These are phyloP conservation scores for Stromatinia cepivora DNA, from an alignment of 2,329 filamentous ascomycete genomes.

Conservation along the genomic window DNA sequence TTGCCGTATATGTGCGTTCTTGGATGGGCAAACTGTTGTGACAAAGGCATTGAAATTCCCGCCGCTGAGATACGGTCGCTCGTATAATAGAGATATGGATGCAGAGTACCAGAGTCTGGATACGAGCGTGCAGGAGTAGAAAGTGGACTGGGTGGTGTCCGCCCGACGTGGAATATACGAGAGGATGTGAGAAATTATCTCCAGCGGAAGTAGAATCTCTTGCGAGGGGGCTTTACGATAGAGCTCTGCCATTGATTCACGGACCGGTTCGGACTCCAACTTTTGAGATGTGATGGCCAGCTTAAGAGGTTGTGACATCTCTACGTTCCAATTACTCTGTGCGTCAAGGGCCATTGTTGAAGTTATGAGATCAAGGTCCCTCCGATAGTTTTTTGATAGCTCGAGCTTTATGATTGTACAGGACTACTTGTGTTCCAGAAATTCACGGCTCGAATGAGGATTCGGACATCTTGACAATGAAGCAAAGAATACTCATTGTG, in stretches of 20 bases:
- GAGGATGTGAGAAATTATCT: slow-evolving; percentile 40
- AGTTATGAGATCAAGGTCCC: not conserved
- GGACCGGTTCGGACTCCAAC: not conserved
- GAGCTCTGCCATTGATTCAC: not conserved
- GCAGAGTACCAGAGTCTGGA: slow-evolving; percentile 40
- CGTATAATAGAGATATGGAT: slow-evolving; percentile 36
- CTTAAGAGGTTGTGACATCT: slow-evolving; percentile 37
- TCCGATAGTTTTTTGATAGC: not conserved
- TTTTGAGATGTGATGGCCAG: slow-evolving; percentile 20
- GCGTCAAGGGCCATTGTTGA: slow-evolving; percentile 37
- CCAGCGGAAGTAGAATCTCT: slow-evolving; percentile 38
- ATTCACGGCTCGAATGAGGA: not conserved
- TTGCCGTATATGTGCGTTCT: slow-evolving; percentile 41
- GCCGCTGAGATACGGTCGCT: slow-evolving; percentile 36
- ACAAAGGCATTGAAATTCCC: slow-evolving; percentile 40
- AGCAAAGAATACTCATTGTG: not conserved
- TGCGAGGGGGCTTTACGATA: slow-evolving; percentile 22
- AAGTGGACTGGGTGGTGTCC: slow-evolving; percentile 30
- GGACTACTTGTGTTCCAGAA: not conserved
- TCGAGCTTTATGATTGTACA: not conserved
- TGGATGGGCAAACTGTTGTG: slow-evolving; percentile 41
- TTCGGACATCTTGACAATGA: not conserved
- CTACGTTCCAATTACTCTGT: slow-evolving; percentile 40
- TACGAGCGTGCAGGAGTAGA: slow-evolving; percentile 39
- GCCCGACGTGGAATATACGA: slow-evolving; percentile 34